Percentiles rank a stretch among this genome's conserved stretches.
These are phyloP conservation scores for Strombidium stylifer DNA, from an alignment of 73 alveolate genomes.

Conservation along the genomic window DNA sequence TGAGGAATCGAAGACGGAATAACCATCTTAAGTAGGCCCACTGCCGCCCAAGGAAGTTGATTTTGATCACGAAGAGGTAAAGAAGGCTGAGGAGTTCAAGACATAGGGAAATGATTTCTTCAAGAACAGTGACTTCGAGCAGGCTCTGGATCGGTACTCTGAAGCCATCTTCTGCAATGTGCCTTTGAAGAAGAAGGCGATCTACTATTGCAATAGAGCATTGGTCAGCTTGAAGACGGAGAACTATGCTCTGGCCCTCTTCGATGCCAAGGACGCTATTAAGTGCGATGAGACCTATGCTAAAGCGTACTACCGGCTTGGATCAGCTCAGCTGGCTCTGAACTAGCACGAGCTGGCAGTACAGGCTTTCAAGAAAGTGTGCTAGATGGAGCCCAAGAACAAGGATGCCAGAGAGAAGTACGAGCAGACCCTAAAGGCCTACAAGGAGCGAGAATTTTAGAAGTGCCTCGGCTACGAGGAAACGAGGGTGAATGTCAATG, in stretches of 20 bases:
- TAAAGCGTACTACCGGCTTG: slow-evolving; percentile 95
- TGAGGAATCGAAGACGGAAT: too few species aligned
- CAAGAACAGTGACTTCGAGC: slow-evolving; percentile 45
- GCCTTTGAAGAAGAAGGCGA: slow-evolving; percentile 64
- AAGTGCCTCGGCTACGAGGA: slow-evolving; percentile 74
- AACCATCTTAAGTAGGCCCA: too few species aligned
- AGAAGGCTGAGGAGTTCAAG: slow-evolving; percentile 65
- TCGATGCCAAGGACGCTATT: slow-evolving; percentile 85
- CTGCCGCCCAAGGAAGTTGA: slow-evolving; percentile 15
- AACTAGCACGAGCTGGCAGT: slow-evolving; percentile 81
- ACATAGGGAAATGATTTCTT: slow-evolving; percentile 54
- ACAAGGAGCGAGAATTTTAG: slow-evolving; percentile 73
- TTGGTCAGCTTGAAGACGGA: slow-evolving; percentile 87
- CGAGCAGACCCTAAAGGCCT: slow-evolving; percentile 76
- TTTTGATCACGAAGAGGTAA: slow-evolving; percentile 27
- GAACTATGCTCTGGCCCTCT: slow-evolving; percentile 94
- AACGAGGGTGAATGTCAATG: slow-evolving; percentile 56
- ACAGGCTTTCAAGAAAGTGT: slow-evolving; percentile 65
- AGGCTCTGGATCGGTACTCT: slow-evolving; percentile 59
- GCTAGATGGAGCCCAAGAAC: slow-evolving; percentile 73
- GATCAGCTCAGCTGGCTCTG: slow-evolving; percentile 85
- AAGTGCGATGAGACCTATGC: slow-evolving; percentile 82
- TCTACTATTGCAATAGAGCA: slow-evolving; percentile 92
- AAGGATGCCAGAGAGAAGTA: slow-evolving; percentile 81
- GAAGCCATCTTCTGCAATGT: slow-evolving; percentile 53